Percentiles rank a stretch among this genome's conserved stretches.
These are phyloP conservation scores for Aquilaria yunnanensis DNA, from an alignment of 345 rosid genomes.

Conservation along the genomic window DNA sequence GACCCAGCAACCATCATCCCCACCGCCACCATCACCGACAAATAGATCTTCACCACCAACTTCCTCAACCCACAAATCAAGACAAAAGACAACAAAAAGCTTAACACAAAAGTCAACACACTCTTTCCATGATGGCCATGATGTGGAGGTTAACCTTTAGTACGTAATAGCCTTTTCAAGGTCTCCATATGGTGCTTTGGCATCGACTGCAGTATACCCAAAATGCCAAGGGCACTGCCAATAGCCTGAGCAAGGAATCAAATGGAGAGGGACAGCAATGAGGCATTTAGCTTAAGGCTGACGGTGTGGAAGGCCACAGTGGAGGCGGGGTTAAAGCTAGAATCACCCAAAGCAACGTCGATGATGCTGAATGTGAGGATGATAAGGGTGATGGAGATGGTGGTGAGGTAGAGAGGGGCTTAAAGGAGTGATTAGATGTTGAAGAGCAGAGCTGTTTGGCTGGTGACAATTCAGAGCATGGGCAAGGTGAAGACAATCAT, in stretches of 20 bases:
- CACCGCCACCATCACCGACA: conserved; percentile 36
- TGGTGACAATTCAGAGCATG: conserved; percentile 20
- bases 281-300: conserved; percentile 23
- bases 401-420: conserved; percentile 20
- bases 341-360: conserved; percentile 29
- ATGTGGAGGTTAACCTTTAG: conserved; percentile 51
- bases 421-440: conserved; percentile 17
- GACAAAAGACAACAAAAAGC: conserved; percentile 33
- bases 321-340: conserved; percentile 49
- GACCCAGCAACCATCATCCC: conserved; percentile 39
- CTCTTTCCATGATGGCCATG: conserved; percentile 56
- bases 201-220: conserved; percentile 27
- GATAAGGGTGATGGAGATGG: conserved; percentile 14
- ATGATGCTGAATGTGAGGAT: conserved; percentile 18
- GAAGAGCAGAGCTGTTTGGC: conserved; percentile 15
- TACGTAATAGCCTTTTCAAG: conserved; percentile 38
- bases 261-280: conserved; percentile 26
- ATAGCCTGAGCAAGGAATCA: conserved; percentile 33
- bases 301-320: conserved; percentile 37
- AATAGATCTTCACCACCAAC: conserved; percentile 38
- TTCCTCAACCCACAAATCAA: conserved; percentile 46
- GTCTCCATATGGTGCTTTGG: conserved; percentile 35
- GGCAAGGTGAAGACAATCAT: conserved; percentile 36
- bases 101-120: conserved; percentile 31
- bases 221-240: conserved; percentile 21